Evolutionary conservation across 768 basidiomycete genomes (phyloP).

Genomic region (Lactarius trivialis): DNA sequence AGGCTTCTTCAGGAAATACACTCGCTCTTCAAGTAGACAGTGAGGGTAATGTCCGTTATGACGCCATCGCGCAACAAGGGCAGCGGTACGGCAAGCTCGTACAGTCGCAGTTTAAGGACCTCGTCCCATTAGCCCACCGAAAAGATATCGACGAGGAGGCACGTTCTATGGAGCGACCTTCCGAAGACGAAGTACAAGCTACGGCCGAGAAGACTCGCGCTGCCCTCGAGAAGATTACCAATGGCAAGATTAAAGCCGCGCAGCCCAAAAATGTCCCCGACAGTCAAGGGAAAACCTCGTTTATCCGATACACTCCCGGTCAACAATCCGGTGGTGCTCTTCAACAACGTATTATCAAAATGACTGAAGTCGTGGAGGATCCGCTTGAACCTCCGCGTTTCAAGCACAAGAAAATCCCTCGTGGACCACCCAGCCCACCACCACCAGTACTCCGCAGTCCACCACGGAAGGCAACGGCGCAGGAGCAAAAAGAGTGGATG

Average conservation of each 20-base stretch:
- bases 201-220: slow-evolving; percentile 87
- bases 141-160: slow-evolving; percentile 77
- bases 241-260: slow-evolving; percentile 96
- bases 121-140: slow-evolving; percentile 85
- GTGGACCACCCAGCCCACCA: slow-evolving; percentile 93
- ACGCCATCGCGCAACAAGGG: slow-evolving; percentile 94
- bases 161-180: slow-evolving; percentile 81
- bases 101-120: slow-evolving; percentile 96
- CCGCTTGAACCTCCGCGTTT: slow-evolving; percentile 95
- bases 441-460: slow-evolving; percentile 94
- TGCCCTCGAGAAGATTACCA: slow-evolving; percentile 89
- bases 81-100: slow-evolving; percentile 80
- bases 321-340: slow-evolving; percentile 71
- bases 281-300: slow-evolving; percentile 73
- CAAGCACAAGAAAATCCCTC: slow-evolving; percentile 98
- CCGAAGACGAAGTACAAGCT: slow-evolving; percentile 86
- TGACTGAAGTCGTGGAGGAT: slow-evolving; percentile 97
- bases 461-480: slow-evolving; percentile 90
- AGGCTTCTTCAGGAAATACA: slow-evolving; percentile 91
- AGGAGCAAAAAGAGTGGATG: slow-evolving; percentile 99
- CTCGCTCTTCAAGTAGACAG: slow-evolving; percentile 94
- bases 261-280: slow-evolving; percentile 95
- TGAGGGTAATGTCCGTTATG: slow-evolving; percentile 95
- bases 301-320: slow-evolving; percentile 95
- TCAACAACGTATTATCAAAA: slow-evolving; percentile 97